A percentile compares a stretch with the other conserved stretches of the same genome.
phyloP scores from a whole-genome alignment of 2,329 filamentous ascomycete species.

The Apiospora saccharicola region DNA sequence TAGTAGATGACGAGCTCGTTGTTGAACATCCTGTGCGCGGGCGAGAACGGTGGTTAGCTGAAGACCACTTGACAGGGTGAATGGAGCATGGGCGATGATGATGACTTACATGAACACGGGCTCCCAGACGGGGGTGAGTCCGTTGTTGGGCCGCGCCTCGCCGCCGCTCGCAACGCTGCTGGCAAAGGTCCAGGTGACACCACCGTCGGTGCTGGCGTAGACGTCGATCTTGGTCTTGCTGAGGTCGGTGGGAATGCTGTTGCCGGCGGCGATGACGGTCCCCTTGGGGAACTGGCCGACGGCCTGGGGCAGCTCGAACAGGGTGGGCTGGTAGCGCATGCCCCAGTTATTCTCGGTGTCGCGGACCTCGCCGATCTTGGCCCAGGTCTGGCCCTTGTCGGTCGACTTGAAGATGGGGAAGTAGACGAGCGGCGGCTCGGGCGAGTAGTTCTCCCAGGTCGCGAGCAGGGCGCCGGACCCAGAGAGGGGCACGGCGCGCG shows the following conservation, averaged over 20 bases:
- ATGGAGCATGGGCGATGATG: not conserved
- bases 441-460: conserved; percentile 66
- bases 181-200: conserved; percentile 71
- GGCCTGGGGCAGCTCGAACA: conserved; percentile 67
- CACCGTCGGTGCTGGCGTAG: conserved; percentile 69
- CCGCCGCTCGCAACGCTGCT: conserved; percentile 70
- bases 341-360: conserved; percentile 72
- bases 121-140: conserved; percentile 75
- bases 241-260: conserved; percentile 65
- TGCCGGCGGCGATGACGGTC: conserved; percentile 69
- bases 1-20: conserved; percentile 71
- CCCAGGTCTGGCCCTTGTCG: conserved; percentile 68
- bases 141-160: conserved; percentile 67
- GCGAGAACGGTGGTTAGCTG: not conserved
- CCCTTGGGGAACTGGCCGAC: conserved; percentile 67
- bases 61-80: not conserved
- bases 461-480: conserved; percentile 51
- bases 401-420: conserved; percentile 62
- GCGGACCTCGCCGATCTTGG: conserved; percentile 66
- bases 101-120: conserved; percentile 62
- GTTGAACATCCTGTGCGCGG: conserved; percentile 62
- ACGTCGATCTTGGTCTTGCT: conserved; percentile 72
- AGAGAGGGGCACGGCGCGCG: conserved; percentile 51
- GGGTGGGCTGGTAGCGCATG: conserved; percentile 72
- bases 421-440: conserved; percentile 60